phyloP scores from a whole-genome alignment of 2,329 filamentous ascomycete species.

The Aureobasidium sp. region DNA sequence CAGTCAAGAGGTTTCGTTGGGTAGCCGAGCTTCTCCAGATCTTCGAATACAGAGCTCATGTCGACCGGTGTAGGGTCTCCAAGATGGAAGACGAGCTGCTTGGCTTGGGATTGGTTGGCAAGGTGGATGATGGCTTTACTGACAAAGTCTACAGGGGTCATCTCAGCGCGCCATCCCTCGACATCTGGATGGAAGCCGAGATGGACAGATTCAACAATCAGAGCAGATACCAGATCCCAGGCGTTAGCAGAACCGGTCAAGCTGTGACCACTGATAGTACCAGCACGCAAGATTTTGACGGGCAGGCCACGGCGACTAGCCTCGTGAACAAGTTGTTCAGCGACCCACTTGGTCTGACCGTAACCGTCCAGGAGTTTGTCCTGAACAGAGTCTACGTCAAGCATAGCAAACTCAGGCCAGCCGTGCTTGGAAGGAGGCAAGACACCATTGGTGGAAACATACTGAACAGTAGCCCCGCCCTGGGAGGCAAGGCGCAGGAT shows the following conservation, averaged over 20 bases:
- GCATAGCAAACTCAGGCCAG: conserved; percentile 61
- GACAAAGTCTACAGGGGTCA: conserved; percentile 78
- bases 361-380: conserved; percentile 64
- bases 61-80: conserved; percentile 63
- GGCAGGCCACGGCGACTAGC: conserved; percentile 60
- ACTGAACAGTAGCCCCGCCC: conserved; percentile 63
- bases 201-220: conserved; percentile 69
- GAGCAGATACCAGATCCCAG: conserved; percentile 66
- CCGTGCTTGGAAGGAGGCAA: conserved; percentile 60
- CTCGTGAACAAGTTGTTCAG: conserved; percentile 64
- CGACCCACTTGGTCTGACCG: conserved; percentile 74
- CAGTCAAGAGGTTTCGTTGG: conserved; percentile 57
- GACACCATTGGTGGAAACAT: conserved; percentile 74
- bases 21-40: conserved; percentile 61
- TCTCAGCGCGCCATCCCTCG: conserved; percentile 68
- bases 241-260: conserved; percentile 65
- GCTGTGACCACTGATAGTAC: conserved; percentile 73
- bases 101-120: conserved; percentile 51
- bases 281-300: conserved; percentile 61
- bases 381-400: conserved; percentile 60
- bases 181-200: conserved; percentile 63
- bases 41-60: conserved; percentile 56
- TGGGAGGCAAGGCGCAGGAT: conserved; percentile 61
- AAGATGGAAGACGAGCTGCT: conserved; percentile 62
- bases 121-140: conserved; percentile 65